Conservation (phyloP, 352 stramenopile species). For the Paralagenidium karlingii region DNA sequence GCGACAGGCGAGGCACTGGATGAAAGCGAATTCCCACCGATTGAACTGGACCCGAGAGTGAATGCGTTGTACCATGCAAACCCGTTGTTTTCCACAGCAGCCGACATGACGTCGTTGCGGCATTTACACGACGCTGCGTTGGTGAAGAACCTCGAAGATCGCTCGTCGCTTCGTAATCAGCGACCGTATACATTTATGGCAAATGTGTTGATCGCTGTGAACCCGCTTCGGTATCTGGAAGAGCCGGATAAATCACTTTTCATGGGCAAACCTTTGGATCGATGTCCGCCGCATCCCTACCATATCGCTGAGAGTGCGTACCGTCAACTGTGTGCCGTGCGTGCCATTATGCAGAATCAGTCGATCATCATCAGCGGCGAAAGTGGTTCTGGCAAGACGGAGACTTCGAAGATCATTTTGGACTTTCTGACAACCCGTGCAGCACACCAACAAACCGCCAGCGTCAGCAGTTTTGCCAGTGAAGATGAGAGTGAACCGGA, state of each 20-base stretch:
- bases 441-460: constrained; percentile 24
- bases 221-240: constrained; percentile 22
- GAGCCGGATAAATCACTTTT: constrained; percentile 25
- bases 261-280: constrained; percentile 5
- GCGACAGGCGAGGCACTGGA: constrained; percentile 31
- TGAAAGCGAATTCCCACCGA: constrained; percentile 8
- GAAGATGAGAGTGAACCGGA: constrained; percentile 54
- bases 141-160: constrained; percentile 10
- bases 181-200: constrained; percentile 12
- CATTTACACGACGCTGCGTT: constrained; percentile 28
- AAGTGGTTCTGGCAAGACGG: constrained; percentile 88
- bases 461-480: no score
- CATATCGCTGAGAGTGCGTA: constrained; percentile 37
- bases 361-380: constrained; percentile 92
- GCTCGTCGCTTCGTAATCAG: constrained; percentile 7
- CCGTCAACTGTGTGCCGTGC: constrained; percentile 52
- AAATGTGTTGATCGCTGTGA: constrained; percentile 10
- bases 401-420: constrained; percentile 90
- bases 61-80: constrained; percentile 56
- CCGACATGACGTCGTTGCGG: constrained; percentile 76
- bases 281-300: constrained; percentile 9
- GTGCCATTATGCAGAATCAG: constrained; percentile 79
- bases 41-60: constrained; percentile 25
- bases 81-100: constrained; percentile 49
- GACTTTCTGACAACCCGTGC: constrained; percentile 66